Evolutionary conservation across 352 stramenopile genomes (phyloP), one percentile per base, ranked within the genome.

Genomic region (Phytopythium oedochilum): DNA sequence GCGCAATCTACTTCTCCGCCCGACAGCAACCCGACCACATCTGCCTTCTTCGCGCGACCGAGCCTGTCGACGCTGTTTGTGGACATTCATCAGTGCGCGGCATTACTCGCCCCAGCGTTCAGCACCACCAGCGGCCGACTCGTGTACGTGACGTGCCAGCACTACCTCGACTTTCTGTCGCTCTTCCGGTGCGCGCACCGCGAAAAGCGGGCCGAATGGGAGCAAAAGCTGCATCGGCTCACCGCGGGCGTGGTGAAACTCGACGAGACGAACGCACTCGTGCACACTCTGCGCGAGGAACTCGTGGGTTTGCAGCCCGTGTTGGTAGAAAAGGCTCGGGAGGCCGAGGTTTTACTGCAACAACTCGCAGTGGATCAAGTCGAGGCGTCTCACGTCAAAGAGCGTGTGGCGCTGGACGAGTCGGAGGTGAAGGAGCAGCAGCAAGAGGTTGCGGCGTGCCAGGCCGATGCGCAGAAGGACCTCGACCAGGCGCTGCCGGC

Each of bases 111-210:
- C 6, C 39, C 47, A 10, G 51, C 60, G 5, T 89, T 88, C 54
- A 56, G 83, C 9, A 26, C 47, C 2, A 38, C 66, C 12, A 71
- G 45, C 31, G 66, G 73, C 39, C 61, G 83, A 0, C 67, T 68
- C 8, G 71, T 87, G 15, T 83, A 81, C 51, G 61, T 89, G 20
- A 92, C 83, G 8, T 92, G 89, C 22, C 83, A 92, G 36, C 83
- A 95, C 45, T 97, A 96, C 51, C 69, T 98, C 15, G 90, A 97
- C 52, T 59, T 98, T 15, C 92, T 98, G 23, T 62, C 82, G 5
- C 75, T 94, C 20, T 97, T 95, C 26, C 55, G 85, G n/a, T 61
- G 77, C 6, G 88, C 96, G 43, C 78, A 96, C 43, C 45, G 32
- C 0, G 75, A 88, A 22, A 84, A 89, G 44, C 71, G 75, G 38